Evolutionary conservation across 306 rosid species (phyloP), one percentile per base, ranked within the genome.

Genomic region (Prinsepia uniflora): DNA sequence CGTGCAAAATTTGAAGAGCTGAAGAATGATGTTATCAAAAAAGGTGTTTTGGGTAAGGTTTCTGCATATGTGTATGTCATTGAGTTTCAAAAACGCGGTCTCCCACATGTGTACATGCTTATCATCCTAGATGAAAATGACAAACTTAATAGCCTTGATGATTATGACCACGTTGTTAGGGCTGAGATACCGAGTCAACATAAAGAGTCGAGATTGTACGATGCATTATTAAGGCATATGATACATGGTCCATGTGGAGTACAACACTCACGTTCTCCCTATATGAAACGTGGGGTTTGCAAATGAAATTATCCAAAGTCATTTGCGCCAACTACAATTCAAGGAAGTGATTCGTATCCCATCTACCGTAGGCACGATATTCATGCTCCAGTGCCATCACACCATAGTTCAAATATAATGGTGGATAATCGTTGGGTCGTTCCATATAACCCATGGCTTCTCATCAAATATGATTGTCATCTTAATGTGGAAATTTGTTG

Each of bases 1-100:
- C 30, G 0, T 24, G 30, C 30, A 24, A 24, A 24, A 24, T 24
- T 24, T 24, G 30, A 24, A 24, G 30, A 24, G 30, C 30, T 24
- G 30, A 24, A 24, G 30, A 24, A 24, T 3, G 30, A 73, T 5
- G 13, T 73, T 22, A 6, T 73, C 0, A 63, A 63, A 17, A 47
- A 39, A 24, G 5, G 30, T 19, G 15, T 73, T 41, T 59, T 64
- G 2, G 71, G 77, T 7, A 49, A 4, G 5, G 64, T 73, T 39
- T 11, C 9, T 15, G 71, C 64, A 10, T 53, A 52, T 20, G 64
- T 73, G 0, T 53, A 73, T 64, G 71, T 53, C 22, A 49, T 73
- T 19, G 57, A 73, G 39, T 73, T 73, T 43, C 36, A 73, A 41
- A 73, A 63, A 10, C 7, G 36, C 1, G 11, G 65, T 34, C 10